These are phyloP conservation scores for Phylloporus sp. DNA, from an alignment of 768 basidiomycete genomes.

Conservation along the genomic window DNA sequence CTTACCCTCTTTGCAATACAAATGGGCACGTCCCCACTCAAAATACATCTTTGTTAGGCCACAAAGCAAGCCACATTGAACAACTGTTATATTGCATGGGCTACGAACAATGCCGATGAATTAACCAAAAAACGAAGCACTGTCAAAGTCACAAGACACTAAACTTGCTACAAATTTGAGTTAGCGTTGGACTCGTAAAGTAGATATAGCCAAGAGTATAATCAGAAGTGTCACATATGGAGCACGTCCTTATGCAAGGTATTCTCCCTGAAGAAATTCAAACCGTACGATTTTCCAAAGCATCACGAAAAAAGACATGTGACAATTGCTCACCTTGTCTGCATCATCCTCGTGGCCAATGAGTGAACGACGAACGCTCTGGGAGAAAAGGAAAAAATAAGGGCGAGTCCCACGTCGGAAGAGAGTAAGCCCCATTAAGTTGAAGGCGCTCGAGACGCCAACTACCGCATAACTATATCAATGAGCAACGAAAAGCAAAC, in stretches of 20 bases:
- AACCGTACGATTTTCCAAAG: slow-evolving; percentile 39
- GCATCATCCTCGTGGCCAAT: slow-evolving; percentile 13
- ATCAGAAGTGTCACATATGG: slow-evolving; percentile 63
- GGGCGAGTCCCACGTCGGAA: slow-evolving; percentile 44
- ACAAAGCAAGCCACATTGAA: too few species aligned
- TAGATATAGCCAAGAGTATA: background rate
- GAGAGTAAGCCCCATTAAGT: slow-evolving; percentile 95
- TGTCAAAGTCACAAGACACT: background rate
- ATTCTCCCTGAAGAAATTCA: slow-evolving; percentile 96
- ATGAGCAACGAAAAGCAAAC: slow-evolving; percentile 68
- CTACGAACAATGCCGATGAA: background rate
- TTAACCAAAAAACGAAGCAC: background rate
- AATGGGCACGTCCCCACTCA: too few species aligned
- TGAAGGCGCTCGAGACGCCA: slow-evolving; percentile 45
- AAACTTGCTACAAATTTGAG: background rate
- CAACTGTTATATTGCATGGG: background rate
- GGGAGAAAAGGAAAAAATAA: slow-evolving; percentile 58
- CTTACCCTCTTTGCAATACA: too few species aligned
- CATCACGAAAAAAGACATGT: slow-evolving; percentile 47
- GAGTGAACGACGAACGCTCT: slow-evolving; percentile 51
- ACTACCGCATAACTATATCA: slow-evolving; percentile 87
- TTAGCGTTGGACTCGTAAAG: slow-evolving; percentile 7
- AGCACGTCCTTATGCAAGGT: slow-evolving; percentile 63
- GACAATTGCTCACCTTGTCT: slow-evolving; percentile 21
- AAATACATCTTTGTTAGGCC: too few species aligned